A percentile compares a stretch with the other conserved stretches of the same genome.
phyloP scores from a whole-genome alignment of 2,329 filamentous ascomycete genomes.

The Fusarium annulatum region DNA sequence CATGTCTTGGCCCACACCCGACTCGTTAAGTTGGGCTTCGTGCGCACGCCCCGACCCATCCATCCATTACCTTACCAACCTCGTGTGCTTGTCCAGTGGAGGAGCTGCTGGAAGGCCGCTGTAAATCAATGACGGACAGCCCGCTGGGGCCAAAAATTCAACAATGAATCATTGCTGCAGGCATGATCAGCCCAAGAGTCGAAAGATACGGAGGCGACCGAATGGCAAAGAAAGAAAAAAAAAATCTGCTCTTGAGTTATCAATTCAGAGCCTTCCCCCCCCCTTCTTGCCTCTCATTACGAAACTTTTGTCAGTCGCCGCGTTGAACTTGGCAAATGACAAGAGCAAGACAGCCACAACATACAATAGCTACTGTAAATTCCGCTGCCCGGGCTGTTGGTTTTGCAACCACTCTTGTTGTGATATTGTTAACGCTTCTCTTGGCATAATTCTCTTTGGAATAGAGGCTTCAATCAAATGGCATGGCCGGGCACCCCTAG shows the following conservation, averaged over 20 bases:
- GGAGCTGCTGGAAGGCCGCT: constrained; percentile 10
- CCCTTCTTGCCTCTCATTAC: background rate
- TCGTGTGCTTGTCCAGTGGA: constrained; percentile 4
- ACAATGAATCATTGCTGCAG: background rate
- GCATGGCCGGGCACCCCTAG: constrained; percentile 4
- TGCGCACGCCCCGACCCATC: constrained; percentile 3
- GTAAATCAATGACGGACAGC: background rate
- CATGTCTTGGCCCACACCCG: constrained; percentile 10
- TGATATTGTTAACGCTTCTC: constrained; percentile 1
- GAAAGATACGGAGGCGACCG: constrained; percentile 11
- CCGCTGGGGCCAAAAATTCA: constrained; percentile 10
- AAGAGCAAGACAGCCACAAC: constrained; percentile 3
- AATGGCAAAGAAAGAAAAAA: background rate
- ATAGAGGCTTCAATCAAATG: constrained; percentile 20
- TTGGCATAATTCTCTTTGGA: background rate
- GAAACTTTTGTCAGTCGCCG: background rate
- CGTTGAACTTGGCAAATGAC: background rate
- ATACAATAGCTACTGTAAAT: background rate
- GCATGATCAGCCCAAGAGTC: constrained; percentile 21
- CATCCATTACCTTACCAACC: background rate
- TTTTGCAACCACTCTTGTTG: constrained; percentile 16
- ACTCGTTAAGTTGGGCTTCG: background rate
- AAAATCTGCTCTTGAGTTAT: background rate
- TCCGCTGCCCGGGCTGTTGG: constrained; percentile 24
- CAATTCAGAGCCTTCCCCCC: background rate